Percentiles rank a stretch among this genome's conserved stretches.
phyloP scores from a whole-genome alignment of 192 early-diverging fungal species.

The Entophlyctis helioformis region DNA sequence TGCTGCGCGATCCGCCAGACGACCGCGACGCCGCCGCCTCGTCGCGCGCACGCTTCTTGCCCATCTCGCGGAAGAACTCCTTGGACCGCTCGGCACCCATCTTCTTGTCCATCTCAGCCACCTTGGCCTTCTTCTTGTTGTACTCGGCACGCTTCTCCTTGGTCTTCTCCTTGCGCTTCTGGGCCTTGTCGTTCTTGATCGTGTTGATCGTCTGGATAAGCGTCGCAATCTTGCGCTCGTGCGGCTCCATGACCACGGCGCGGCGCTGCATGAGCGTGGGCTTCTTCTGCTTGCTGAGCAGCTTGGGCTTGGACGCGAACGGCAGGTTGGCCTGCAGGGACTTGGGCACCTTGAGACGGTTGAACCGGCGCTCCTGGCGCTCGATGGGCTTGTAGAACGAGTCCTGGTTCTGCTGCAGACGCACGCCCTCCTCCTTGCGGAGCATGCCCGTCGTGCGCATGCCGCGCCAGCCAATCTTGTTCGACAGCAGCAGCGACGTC shows the following conservation, averaged over 20 bases:
- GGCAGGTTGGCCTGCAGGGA: constrained; percentile 69
- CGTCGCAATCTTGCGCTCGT: constrained; percentile 76
- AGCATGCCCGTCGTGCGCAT: constrained; percentile 85
- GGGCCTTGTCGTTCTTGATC: constrained; percentile 72
- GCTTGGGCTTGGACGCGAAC: constrained; percentile 83
- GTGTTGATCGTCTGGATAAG: constrained; percentile 82
- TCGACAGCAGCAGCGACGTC: constrained; percentile 69
- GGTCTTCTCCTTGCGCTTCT: constrained; percentile 56
- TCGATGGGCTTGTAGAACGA: constrained; percentile 83
- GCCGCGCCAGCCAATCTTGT: constrained; percentile 71
- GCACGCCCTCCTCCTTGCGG: constrained; percentile 50
- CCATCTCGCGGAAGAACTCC: constrained; percentile 20
- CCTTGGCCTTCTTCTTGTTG: constrained; percentile 25
- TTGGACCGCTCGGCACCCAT: constrained; percentile 19
- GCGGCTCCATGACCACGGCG: constrained; percentile 81
- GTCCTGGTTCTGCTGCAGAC: constrained; percentile 63
- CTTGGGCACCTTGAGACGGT: constrained; percentile 70
- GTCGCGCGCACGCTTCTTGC: constrained; percentile 24
- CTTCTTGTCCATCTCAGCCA: too few species aligned
- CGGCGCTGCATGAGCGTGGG: constrained; percentile 42
- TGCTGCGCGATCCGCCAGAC: constrained; percentile 13
- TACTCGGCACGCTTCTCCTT: constrained; percentile 32
- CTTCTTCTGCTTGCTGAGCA: constrained; percentile 34
- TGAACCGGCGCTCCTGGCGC: constrained; percentile 65
- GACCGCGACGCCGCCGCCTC: constrained; percentile 4